Percentiles rank a stretch among this genome's conserved stretches.
Evolutionary conservation across 352 stramenopile species (phyloP).

Genomic region (Phytopythium ostracodes): DNA sequence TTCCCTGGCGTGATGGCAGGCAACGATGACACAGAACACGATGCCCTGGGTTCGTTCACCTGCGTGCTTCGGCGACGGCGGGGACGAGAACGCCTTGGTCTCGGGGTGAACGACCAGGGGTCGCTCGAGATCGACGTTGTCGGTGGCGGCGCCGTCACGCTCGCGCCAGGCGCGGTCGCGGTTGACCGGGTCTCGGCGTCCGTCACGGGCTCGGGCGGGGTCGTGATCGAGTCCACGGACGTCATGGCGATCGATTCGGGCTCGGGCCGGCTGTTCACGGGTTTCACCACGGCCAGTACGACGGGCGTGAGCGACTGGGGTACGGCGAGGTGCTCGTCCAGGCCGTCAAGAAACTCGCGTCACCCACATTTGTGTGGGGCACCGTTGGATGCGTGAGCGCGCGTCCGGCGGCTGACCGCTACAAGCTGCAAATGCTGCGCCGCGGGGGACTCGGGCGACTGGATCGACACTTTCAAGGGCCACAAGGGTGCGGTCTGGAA

Average conservation of each 20-base stretch:
- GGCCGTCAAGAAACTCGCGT: conserved; percentile 38
- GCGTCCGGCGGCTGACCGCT: conserved; percentile 20
- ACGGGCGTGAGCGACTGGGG: conserved; percentile 44
- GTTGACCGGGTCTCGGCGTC: conserved; percentile 23
- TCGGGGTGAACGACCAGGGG: too few species aligned
- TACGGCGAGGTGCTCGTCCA: conserved; percentile 41
- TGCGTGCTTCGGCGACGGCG: too few species aligned
- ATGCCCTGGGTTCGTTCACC: too few species aligned
- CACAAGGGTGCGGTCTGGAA: conserved; percentile 96
- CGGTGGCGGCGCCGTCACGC: conserved; percentile 29
- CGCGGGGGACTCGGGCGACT: conserved; percentile 84
- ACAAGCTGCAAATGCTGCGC: conserved; percentile 88
- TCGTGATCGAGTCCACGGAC: conserved; percentile 33
- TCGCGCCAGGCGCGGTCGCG: conserved; percentile 23
- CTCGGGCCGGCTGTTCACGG: conserved; percentile 36
- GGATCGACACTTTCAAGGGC: conserved; percentile 97
- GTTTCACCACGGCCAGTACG: conserved; percentile 33
- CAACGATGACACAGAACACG: too few species aligned
- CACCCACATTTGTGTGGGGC: conserved; percentile 45
- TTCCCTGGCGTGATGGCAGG: too few species aligned
- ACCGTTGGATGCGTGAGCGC: conserved; percentile 46
- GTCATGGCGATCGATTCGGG: conserved; percentile 19
- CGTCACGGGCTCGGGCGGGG: conserved; percentile 24
- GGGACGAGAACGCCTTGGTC: too few species aligned
- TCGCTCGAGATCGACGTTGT: conserved; percentile 37